Conservation (phyloP, 1,284 basidiomycete genomes). For the Porogramme epimiltina region DNA sequence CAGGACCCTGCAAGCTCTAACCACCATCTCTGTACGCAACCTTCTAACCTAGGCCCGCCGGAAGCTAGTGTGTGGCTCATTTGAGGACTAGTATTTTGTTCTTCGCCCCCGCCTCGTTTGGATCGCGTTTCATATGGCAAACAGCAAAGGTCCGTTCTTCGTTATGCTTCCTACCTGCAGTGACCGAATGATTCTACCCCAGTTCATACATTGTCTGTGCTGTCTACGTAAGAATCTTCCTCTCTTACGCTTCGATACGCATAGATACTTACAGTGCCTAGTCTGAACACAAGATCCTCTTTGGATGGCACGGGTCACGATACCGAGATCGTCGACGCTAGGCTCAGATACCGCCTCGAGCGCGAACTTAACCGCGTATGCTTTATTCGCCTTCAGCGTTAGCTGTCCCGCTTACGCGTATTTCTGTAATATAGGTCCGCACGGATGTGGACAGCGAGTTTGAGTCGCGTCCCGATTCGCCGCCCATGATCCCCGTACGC, state of each 20-base stretch:
- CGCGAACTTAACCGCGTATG: slow-evolving; percentile 12
- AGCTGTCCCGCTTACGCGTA: background rate
- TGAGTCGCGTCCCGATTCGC: slow-evolving; percentile 6
- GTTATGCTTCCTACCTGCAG: background rate
- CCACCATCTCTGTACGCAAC: slow-evolving; percentile 13
- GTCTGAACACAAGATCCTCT: slow-evolving; percentile 11
- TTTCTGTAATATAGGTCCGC: background rate
- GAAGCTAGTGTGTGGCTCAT: background rate
- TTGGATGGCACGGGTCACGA: slow-evolving; percentile 12
- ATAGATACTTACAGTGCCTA: background rate
- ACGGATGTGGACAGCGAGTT: slow-evolving; percentile 2
- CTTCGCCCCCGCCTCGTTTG: slow-evolving; percentile 12
- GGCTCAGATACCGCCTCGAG: slow-evolving; percentile 16
- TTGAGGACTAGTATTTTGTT: slow-evolving; percentile 14
- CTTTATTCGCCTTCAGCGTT: background rate
- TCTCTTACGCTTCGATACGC: background rate
- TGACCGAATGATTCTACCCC: background rate
- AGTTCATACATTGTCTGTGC: slow-evolving; percentile 16
- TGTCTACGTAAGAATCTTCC: slow-evolving; percentile 9
- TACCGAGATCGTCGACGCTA: slow-evolving; percentile 16
- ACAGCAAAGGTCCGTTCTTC: slow-evolving; percentile 14
- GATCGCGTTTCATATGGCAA: slow-evolving; percentile 19
- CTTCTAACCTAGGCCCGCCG: background rate
- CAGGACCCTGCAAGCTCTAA: slow-evolving; percentile 14
- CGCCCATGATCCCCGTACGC: slow-evolving; percentile 20